Evolutionary conservation across 1,139 yeast species (phyloP).

Genomic region (Saccharomyces hybrid): DNA sequence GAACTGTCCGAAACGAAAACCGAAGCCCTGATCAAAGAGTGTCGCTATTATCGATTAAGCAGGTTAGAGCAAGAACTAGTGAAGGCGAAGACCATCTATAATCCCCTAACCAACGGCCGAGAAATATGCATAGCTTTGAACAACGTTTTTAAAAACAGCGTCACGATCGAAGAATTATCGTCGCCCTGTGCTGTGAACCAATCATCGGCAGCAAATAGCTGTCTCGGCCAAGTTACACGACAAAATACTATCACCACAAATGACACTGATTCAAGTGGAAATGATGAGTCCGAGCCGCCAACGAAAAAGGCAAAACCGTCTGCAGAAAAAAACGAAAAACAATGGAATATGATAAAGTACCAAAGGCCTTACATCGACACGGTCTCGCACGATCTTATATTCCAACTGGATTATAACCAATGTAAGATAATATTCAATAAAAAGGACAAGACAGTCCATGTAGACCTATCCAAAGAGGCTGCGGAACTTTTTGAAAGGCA

Average conservation of each 20-base stretch:
- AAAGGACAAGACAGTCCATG: slow-evolving; percentile 25
- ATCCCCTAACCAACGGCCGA: slow-evolving; percentile 42
- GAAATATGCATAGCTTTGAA: slow-evolving; percentile 49
- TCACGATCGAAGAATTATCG: not conserved
- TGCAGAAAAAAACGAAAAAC: not conserved
- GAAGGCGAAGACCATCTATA: slow-evolving; percentile 40
- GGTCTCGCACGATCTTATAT: slow-evolving; percentile 43
- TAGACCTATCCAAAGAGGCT: slow-evolving; percentile 27
- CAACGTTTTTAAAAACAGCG: slow-evolving; percentile 41
- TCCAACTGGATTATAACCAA: slow-evolving; percentile 42
- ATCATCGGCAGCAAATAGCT: too few relatives aligned
- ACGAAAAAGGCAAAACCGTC: slow-evolving; percentile 8
- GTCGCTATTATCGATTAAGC: slow-evolving; percentile 64
- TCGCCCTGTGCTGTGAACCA: not conserved
- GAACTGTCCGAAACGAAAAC: slow-evolving; percentile 47
- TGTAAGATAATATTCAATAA: slow-evolving; percentile 27
- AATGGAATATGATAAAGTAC: slow-evolving; percentile 35
- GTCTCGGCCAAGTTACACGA: too few relatives aligned
- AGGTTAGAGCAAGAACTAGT: slow-evolving; percentile 63
- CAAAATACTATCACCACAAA: not conserved
- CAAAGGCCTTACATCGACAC: slow-evolving; percentile 52
- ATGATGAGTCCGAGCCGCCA: slow-evolving; percentile 3
- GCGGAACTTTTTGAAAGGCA: slow-evolving; percentile 25
- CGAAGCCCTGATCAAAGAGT: slow-evolving; percentile 49
- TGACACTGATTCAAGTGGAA: not conserved